phyloP scores from a whole-genome alignment of 192 early-diverging fungal species.

The Blastocladiella britannica region DNA sequence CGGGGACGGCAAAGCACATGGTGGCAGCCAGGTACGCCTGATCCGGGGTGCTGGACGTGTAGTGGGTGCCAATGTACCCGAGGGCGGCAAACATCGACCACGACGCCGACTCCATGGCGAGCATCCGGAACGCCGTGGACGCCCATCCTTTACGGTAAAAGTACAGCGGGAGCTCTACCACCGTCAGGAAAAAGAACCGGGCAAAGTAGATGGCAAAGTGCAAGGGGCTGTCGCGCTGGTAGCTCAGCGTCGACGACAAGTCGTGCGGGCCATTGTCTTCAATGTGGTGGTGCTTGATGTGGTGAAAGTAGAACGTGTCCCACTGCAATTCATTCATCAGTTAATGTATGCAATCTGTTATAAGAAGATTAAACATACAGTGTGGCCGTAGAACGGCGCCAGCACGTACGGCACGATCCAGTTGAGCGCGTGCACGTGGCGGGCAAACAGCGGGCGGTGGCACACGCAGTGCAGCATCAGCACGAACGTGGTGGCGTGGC shows the following conservation, averaged over 20 bases:
- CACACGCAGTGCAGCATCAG: conserved; percentile 13
- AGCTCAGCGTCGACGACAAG: conserved; percentile 12
- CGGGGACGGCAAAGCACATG: conserved; percentile 9
- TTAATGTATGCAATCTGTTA: conserved; percentile 4
- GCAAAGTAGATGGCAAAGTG: conserved; percentile 18
- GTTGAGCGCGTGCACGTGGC: conserved; percentile 4
- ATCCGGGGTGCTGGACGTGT: not conserved
- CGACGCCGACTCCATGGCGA: conserved; percentile 7
- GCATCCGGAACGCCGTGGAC: conserved; percentile 1
- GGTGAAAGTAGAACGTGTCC: conserved; percentile 18
- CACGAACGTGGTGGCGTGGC: conserved; percentile 9
- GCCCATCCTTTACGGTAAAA: conserved; percentile 10
- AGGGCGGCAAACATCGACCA: conserved; percentile 2
- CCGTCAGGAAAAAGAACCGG: conserved; percentile 13
- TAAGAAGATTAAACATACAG: conserved; percentile 1
- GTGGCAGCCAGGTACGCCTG: conserved; percentile 5
- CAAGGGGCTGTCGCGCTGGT: conserved; percentile 16
- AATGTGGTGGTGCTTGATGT: conserved; percentile 24
- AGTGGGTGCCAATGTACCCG: not conserved
- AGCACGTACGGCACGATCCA: conserved; percentile 7
- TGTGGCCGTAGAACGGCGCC: conserved; percentile 4
- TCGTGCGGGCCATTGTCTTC: conserved; percentile 18
- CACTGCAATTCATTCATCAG: conserved; percentile 4
- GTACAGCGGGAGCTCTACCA: conserved; percentile 12
- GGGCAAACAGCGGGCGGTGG: conserved; percentile 7